Evolutionary conservation across 2,329 filamentous ascomycete genomes (phyloP), one percentile per base, ranked within the genome.

Genomic region (Dryadomyces quercivorus): DNA sequence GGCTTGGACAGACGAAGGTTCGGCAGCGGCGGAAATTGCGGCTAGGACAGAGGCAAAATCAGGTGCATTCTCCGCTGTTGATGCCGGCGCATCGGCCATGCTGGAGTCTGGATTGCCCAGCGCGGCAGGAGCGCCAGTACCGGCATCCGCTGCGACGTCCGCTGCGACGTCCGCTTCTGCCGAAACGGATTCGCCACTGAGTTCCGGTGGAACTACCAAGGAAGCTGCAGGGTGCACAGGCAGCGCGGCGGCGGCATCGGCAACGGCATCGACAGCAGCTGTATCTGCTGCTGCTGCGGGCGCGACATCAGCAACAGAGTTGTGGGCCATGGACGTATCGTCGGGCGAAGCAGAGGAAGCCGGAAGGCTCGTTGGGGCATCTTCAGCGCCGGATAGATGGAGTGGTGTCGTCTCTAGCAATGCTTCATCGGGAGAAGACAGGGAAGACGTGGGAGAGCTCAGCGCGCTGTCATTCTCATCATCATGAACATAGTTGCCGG

Each of bases 381-480:
- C 44, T 48, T 51, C 26, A 22, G 26, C 38, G 34, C 31, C 34
- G 26, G 16, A 8, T 16, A 38, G 47, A 21, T 26, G 31, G 18
- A 36, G 18, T 5, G 42, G 22, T 21, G 42, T 47, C 13, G 49
- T n/a, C 26, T 50, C 52, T 15, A 51, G 52, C 5, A 47, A 9
- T 13, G 46, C 45, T 31, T 55, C 50, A 2, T 58, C 50, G 12
- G n/a, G 10, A 2, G 55, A 54, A 9, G 51, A 51, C 43, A 52
- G 18, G 7, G 55, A 52, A n/a, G 51, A 51, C 38, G 53, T 55
- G n/a, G 48, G 53, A 15, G 57, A 53, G 42, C 47, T 54, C 51
- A 54, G 18, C 34, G 53, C 53, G 38, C 46, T 56, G 2, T 43
- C 42, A 31, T 42, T 44, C 2, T 55, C 52, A 47, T 55, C 46